Conservation (phyloP, 306 rosid species). For the Vigna mungo region DNA sequence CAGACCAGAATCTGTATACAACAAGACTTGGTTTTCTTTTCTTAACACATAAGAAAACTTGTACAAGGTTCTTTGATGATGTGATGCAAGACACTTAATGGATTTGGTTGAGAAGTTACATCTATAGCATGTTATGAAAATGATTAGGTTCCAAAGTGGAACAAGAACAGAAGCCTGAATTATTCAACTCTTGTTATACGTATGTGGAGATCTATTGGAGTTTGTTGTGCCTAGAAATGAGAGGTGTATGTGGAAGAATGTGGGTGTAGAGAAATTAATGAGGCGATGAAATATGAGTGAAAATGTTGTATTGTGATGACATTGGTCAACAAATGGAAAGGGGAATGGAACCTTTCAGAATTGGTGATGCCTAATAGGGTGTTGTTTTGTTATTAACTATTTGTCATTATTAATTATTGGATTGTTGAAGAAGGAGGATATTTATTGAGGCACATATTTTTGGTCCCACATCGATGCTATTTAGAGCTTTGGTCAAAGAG, state of each 20-base stretch:
- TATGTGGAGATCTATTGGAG: conserved; percentile 46
- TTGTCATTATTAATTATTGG: conserved; percentile 39
- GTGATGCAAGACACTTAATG: conserved; percentile 1
- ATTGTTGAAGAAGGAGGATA: conserved; percentile 1
- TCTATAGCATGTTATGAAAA: conserved; percentile 44
- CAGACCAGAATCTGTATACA: conserved; percentile 32
- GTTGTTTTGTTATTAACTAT: conserved; percentile 30
- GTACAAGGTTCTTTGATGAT: conserved; percentile 38
- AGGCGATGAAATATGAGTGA: conserved; percentile 39
- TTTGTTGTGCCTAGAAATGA: conserved; percentile 50
- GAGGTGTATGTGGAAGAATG: conserved; percentile 21
- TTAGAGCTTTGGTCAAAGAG: conserved; percentile 44
- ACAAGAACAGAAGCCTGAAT: conserved; percentile 38
- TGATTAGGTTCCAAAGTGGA: conserved; percentile 35
- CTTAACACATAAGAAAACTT: conserved; percentile 6
- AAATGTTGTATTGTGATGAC: conserved; percentile 34
- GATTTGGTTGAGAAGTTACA: conserved; percentile 54
- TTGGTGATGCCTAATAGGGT: conserved; percentile 31
- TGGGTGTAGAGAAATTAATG: conserved; percentile 30
- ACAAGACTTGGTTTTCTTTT: conserved; percentile 27
- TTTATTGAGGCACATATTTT: conserved; percentile 30
- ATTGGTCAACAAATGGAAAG: conserved; percentile 42
- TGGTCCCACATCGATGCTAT: conserved; percentile 26
- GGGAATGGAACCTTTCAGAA: conserved; percentile 43
- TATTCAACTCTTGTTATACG: conserved; percentile 45